Percentiles rank a stretch among this genome's conserved stretches.
Evolutionary conservation across 768 basidiomycete species (phyloP).

Genomic region (Nidularia sp.): DNA sequence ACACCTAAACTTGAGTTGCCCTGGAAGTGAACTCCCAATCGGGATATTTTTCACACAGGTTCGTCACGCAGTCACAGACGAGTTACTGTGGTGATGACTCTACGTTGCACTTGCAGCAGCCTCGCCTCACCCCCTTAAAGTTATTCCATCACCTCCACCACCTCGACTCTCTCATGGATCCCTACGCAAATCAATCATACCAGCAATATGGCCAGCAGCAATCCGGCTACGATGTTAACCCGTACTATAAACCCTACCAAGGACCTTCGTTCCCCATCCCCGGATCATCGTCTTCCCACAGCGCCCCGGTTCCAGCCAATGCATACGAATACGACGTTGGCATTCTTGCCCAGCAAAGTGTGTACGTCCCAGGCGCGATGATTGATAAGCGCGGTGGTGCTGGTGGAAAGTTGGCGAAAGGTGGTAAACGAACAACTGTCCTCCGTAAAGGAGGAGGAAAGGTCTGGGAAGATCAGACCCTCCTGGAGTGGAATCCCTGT

Average conservation of each 20-base stretch:
- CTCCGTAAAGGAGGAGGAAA: slow-evolving; percentile 93
- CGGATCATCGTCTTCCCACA: slow-evolving; percentile 63
- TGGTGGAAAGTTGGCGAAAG: slow-evolving; percentile 82
- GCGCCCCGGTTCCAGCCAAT: slow-evolving; percentile 80
- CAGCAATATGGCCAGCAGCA: slow-evolving; percentile 51
- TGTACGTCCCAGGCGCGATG: slow-evolving; percentile 89
- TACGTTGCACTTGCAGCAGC: no score
- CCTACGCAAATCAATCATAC: slow-evolving; percentile 40
- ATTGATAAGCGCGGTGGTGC: slow-evolving; percentile 84
- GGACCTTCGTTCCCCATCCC: slow-evolving; percentile 69
- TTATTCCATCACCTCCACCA: background rate
- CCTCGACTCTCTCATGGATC: slow-evolving; percentile 30
- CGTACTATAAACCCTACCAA: slow-evolving; percentile 78
- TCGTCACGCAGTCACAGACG: background rate
- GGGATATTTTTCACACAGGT: slow-evolving; percentile 2
- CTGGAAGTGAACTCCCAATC: slow-evolving; percentile 4
- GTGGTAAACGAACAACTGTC: slow-evolving; percentile 90
- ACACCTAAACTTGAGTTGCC: background rate
- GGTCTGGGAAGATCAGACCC: slow-evolving; percentile 97
- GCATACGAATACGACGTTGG: slow-evolving; percentile 93
- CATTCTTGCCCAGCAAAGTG: slow-evolving; percentile 85
- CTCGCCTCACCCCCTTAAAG: background rate
- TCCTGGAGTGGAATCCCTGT: slow-evolving; percentile 98
- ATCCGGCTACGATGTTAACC: slow-evolving; percentile 60
- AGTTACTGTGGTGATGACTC: no score